phyloP scores from a whole-genome alignment of 2,329 filamentous ascomycete species.

The Fusarium equiseti region DNA sequence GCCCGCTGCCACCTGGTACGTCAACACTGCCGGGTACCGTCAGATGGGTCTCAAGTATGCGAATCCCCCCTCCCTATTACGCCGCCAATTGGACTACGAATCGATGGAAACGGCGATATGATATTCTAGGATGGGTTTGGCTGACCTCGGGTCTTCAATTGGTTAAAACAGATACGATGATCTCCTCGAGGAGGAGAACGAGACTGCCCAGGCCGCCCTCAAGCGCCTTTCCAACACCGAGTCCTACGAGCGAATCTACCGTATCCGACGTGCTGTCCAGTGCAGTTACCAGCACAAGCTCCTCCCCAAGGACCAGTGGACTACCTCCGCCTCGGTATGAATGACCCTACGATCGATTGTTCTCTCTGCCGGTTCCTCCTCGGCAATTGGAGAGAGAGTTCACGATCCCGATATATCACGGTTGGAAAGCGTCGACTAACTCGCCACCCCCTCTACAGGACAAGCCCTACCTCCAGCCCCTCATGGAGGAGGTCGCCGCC shows the following conservation, averaged over 20 bases:
- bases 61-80: slow-evolving; percentile 25
- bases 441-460: slow-evolving; percentile 55
- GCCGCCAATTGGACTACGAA: slow-evolving; percentile 38
- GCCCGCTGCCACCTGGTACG: slow-evolving; percentile 90
- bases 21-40: slow-evolving; percentile 89
- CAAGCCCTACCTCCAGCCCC: slow-evolving; percentile 64
- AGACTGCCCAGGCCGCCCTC: slow-evolving; percentile 86
- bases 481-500: slow-evolving; percentile 65
- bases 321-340: slow-evolving; percentile 66
- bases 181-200: slow-evolving; percentile 92
- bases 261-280: slow-evolving; percentile 94
- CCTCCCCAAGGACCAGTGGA: slow-evolving; percentile 72
- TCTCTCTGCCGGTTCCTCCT: slow-evolving; percentile 18
- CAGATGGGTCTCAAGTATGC: slow-evolving; percentile 88
- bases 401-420: slow-evolving; percentile 32
- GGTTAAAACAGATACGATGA: slow-evolving; percentile 81
- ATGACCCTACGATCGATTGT: background rate
- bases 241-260: slow-evolving; percentile 96
- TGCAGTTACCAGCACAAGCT: slow-evolving; percentile 73
- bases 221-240: slow-evolving; percentile 91
- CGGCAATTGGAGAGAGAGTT: slow-evolving; percentile 36
- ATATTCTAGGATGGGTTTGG: slow-evolving; percentile 14
- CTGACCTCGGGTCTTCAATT: slow-evolving; percentile 43
- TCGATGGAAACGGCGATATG: slow-evolving; percentile 4
- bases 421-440: slow-evolving; percentile 33